These are phyloP conservation scores for Malbranchea cinnamomea DNA, from an alignment of 2,329 filamentous ascomycete genomes.

Conservation along the genomic window DNA sequence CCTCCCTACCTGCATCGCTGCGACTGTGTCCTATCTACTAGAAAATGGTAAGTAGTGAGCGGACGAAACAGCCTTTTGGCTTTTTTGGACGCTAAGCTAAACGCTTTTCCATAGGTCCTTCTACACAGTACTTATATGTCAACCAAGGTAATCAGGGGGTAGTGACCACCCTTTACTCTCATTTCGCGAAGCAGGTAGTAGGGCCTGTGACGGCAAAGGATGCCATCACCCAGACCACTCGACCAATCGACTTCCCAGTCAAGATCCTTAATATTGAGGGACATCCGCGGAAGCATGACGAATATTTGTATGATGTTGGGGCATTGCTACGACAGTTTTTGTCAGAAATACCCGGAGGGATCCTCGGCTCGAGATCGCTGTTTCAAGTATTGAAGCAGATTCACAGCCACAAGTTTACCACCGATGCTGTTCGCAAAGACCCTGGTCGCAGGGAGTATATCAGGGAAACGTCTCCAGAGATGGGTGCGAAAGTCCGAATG, in stretches of 20 bases:
- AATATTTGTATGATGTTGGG: slow-evolving; percentile 19
- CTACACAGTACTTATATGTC: slow-evolving; percentile 20
- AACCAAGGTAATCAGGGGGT: slow-evolving; percentile 21
- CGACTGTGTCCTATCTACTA: slow-evolving; percentile 23
- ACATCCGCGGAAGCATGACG: slow-evolving; percentile 5
- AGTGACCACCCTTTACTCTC: slow-evolving; percentile 23
- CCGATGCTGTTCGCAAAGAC: slow-evolving; percentile 8
- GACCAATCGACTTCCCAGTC: slow-evolving; percentile 19
- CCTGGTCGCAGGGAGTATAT: slow-evolving; percentile 13
- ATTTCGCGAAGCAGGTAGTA: slow-evolving; percentile 26
- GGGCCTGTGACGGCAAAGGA: slow-evolving; percentile 20
- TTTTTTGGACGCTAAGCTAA: not conserved
- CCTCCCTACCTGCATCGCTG: slow-evolving; percentile 30
- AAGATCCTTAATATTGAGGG: slow-evolving; percentile 7
- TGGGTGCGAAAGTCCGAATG: slow-evolving; percentile 17
- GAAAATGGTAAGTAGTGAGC: slow-evolving; percentile 18
- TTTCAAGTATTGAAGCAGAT: slow-evolving; percentile 19
- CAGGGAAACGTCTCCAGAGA: slow-evolving; percentile 10
- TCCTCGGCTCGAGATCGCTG: slow-evolving; percentile 23
- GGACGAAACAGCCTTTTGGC: not conserved
- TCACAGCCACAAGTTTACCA: slow-evolving; percentile 12
- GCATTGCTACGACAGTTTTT: slow-evolving; percentile 23
- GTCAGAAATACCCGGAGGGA: slow-evolving; percentile 23
- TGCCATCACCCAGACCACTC: slow-evolving; percentile 21
- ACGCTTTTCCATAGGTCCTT: slow-evolving; percentile 13